Evolutionary conservation across 2,329 filamentous ascomycete species (phyloP).

Genomic region (Claviceps monticola): DNA sequence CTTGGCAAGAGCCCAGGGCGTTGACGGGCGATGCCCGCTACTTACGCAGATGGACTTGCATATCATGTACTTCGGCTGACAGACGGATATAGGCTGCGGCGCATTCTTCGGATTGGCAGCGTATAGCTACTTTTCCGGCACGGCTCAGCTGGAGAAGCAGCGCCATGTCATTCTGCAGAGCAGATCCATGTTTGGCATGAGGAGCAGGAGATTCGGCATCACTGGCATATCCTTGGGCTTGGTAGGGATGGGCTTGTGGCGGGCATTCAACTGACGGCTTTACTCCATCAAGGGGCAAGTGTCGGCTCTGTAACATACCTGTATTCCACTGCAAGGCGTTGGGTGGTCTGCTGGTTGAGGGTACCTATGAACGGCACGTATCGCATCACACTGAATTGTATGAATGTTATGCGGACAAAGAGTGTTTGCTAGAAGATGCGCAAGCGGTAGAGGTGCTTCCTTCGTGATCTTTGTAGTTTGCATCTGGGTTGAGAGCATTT

Average conservation of each 20-base stretch:
- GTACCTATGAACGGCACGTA: not conserved
- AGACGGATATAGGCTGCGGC: slow-evolving; percentile 45
- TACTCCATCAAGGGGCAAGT: not conserved
- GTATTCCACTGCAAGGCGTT: not conserved
- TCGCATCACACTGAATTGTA: not conserved
- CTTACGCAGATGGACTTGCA: not conserved
- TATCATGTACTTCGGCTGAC: not conserved
- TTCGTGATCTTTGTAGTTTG: too few species aligned
- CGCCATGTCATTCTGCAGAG: slow-evolving; percentile 52
- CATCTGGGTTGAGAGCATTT: too few species aligned
- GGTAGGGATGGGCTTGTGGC: slow-evolving; percentile 57
- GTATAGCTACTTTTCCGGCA: slow-evolving; percentile 67
- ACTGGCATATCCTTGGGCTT: slow-evolving; percentile 52
- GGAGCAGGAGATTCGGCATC: slow-evolving; percentile 54
- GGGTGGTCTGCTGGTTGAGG: not conserved
- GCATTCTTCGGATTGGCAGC: slow-evolving; percentile 63
- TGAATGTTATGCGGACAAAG: not conserved
- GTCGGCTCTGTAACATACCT: not conserved
- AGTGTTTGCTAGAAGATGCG: too few species aligned
- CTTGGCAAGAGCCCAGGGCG: too few species aligned
- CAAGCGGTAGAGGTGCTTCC: too few species aligned
- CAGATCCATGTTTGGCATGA: slow-evolving; percentile 58
- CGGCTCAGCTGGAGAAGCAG: slow-evolving; percentile 54
- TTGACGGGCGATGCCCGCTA: too few species aligned
- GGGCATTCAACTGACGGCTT: slow-evolving; percentile 35